Base-by-base conservation (phyloP, 495 filamentous ascomycete genomes). In the Neurospora sublineolata region DNA sequence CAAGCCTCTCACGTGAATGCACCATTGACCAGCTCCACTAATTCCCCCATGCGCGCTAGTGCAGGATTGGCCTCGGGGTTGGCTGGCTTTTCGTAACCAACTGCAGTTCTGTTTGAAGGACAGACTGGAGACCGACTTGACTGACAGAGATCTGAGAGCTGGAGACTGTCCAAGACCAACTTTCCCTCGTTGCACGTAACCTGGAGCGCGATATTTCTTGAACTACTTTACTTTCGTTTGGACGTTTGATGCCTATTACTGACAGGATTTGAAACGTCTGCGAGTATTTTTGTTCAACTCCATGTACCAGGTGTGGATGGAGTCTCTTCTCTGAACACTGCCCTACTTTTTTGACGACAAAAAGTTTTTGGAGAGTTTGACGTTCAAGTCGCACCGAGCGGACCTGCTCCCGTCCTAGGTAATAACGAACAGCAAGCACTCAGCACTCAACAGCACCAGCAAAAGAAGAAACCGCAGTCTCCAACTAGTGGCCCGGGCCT, bases 21-120 rank as follows among this genome's bases (percentile, higher is more conserved):
- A 60, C 52, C 52, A 1, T 60, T 30, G 23, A 33, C 27, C 12
- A 7, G 52, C 12, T 27, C 52, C 52, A 60, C 52, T 18, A 60
- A 33, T 60, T 60, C 12, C 52, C 52, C 2, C 52, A 60, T 60
- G 27, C 12, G 68, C 14, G 9, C 41, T 77, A 76, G 76, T 71
- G 72, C 69, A 60, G 16, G 72, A 76, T 69, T 75, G 67, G 73
- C 74, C 72, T 75, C 72, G 64, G 46, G 12, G 12, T 27, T 27
- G 67, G 70, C 72, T 77, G 74, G 76, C 76, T 77, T 77, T 76
- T 76, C 71, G 76, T 58, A 74, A 74, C 76, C 76, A 78, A 73
- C 64, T 69, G 70, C 46, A 60, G 23, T 60, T 60, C 52, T 60
- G 52, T 60, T 60, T 60, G 52, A 60, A 33, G 52, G 52, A 60